Conservation (phyloP, 345 rosid species). For the Arabidopsis arenosa region DNA sequence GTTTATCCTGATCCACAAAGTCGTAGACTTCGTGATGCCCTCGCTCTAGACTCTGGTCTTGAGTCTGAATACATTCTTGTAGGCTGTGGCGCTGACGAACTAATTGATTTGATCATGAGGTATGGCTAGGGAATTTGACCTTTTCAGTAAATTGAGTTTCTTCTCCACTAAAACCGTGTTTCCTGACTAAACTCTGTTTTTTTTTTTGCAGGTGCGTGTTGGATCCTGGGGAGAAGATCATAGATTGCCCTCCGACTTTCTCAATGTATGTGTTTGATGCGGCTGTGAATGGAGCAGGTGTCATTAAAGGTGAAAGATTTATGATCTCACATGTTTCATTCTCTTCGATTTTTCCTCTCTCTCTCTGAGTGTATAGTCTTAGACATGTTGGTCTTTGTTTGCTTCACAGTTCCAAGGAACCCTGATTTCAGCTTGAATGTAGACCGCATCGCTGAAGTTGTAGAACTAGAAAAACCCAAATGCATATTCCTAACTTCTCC, state of each 20-base stretch:
- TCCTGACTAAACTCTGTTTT: background rate
- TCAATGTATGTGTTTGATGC: conserved; percentile 99
- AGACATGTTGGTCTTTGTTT: conserved; percentile 17
- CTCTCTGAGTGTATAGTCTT: conserved; percentile 13
- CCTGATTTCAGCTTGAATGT: conserved; percentile 86
- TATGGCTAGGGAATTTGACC: conserved; percentile 39
- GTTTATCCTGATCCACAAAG: conserved; percentile 93
- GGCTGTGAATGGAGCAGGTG: conserved; percentile 81
- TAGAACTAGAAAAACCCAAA: conserved; percentile 79
- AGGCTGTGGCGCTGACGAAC: conserved; percentile 97
- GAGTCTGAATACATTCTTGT: conserved; percentile 87
- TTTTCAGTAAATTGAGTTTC: conserved; percentile 5
- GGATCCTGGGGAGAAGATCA: conserved; percentile 95
- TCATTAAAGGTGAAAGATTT: conserved; percentile 67
- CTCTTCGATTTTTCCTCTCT: background rate
- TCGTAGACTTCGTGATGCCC: conserved; percentile 78
- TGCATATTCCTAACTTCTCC: conserved; percentile 96
- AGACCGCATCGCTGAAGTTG: conserved; percentile 69
- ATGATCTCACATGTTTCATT: background rate
- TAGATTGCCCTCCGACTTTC: conserved; percentile 98
- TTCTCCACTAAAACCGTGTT: background rate
- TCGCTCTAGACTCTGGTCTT: conserved; percentile 85
- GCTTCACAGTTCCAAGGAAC: conserved; percentile 75
- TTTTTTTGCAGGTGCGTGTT: conserved; percentile 66
- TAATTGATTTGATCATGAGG: conserved; percentile 98